Conservation (phyloP, 169 alveolate genomes). For the Plasmodium vinckei region DNA sequence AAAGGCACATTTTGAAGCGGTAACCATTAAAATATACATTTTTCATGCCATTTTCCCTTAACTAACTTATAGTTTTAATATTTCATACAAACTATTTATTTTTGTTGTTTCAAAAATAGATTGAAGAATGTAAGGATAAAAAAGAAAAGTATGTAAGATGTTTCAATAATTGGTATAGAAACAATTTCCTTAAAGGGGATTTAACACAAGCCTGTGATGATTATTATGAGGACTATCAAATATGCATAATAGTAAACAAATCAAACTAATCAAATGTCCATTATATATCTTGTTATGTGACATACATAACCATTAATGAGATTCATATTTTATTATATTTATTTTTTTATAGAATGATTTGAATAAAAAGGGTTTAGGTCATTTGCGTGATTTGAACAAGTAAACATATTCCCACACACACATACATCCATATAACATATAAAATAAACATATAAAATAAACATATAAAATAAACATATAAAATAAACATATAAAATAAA, state of each 20-base stretch:
- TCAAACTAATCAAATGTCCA: not conserved
- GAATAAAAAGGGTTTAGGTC: slow-evolving; percentile 69
- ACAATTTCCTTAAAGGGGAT: slow-evolving; percentile 84
- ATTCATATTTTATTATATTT: not conserved
- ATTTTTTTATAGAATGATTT: slow-evolving; percentile 45
- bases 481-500: no score
- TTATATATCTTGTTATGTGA: no score
- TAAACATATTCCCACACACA: slow-evolving; percentile 8
- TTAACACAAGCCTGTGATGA: slow-evolving; percentile 81
- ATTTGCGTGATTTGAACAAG: slow-evolving; percentile 31
- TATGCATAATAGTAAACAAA: slow-evolving; percentile 79
- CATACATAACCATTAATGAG: not conserved
- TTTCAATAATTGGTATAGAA: slow-evolving; percentile 82
- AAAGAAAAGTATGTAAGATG: slow-evolving; percentile 82
- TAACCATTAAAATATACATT: slow-evolving; percentile 1
- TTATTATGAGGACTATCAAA: slow-evolving; percentile 79
- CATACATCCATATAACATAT: not conserved
- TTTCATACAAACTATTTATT: slow-evolving; percentile 2
- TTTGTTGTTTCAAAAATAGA: slow-evolving; percentile 28
- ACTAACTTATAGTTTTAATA: not conserved
- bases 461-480: not conserved
- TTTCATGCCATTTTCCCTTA: not conserved
- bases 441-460: not conserved
- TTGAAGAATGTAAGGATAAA: slow-evolving; percentile 78
- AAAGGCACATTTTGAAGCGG: slow-evolving; percentile 75